Conservation (phyloP, 2,329 filamentous ascomycete species). For the Penicillium sp. region DNA sequence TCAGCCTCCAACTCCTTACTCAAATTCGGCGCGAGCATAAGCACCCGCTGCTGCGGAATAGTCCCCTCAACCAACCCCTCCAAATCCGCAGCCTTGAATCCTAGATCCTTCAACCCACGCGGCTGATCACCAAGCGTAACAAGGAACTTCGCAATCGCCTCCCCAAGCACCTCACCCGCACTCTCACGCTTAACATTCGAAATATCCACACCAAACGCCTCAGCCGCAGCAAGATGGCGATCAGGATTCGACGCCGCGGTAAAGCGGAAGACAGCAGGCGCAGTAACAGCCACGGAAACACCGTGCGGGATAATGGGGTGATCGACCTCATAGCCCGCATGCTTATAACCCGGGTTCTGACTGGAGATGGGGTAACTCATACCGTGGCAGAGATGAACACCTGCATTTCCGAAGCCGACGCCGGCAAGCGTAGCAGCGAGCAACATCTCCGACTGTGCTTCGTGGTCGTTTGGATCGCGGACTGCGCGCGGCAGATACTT, state of each 20-base stretch:
- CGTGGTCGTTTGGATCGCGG: conserved; percentile 81
- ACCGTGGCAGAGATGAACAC: conserved; percentile 84
- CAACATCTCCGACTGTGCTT: conserved; percentile 94
- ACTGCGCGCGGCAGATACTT: conserved; percentile 91
- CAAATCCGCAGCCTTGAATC: conserved; percentile 73
- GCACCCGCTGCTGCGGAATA: conserved; percentile 82
- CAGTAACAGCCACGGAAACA: conserved; percentile 89
- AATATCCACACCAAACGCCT: conserved; percentile 87
- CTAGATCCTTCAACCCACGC: conserved; percentile 75
- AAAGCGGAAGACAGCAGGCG: conserved; percentile 91
- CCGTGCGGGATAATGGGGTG: conserved; percentile 88
- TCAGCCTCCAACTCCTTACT: conserved; percentile 68
- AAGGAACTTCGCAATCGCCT: conserved; percentile 79
- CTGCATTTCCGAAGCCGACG: conserved; percentile 95
- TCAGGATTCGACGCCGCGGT: conserved; percentile 90
- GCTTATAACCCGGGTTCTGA: conserved; percentile 88
- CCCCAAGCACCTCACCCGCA: conserved; percentile 82
- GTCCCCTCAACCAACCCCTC: conserved; percentile 89
- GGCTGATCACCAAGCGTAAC: conserved; percentile 86
- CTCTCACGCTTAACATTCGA: conserved; percentile 83
- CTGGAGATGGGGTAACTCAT: conserved; percentile 98
- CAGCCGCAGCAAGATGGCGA: conserved; percentile 83
- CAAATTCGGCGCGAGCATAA: conserved; percentile 86
- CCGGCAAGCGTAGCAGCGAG: conserved; percentile 91
- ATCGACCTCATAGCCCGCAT: conserved; percentile 78